A percentile compares a stretch with the other conserved stretches of the same genome.
phyloP scores from a whole-genome alignment of 805 yeast species.

The Millerozyma acaciae region DNA sequence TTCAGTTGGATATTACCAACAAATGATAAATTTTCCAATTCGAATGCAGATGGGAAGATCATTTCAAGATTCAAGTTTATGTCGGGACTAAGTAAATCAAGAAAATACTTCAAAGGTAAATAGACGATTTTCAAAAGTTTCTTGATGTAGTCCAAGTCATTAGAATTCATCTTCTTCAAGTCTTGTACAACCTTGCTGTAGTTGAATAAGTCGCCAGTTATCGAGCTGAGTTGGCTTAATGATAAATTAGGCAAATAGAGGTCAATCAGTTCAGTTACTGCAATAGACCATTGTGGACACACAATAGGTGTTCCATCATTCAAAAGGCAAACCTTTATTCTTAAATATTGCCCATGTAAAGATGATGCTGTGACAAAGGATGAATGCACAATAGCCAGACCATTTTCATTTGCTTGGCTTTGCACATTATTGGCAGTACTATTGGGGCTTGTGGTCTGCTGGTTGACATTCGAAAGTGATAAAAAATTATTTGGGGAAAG shows the following conservation, averaged over 20 bases:
- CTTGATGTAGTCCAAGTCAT: conserved; percentile 39
- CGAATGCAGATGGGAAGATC: conserved; percentile 62
- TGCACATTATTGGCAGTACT: conserved; percentile 8
- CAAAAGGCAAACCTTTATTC: conserved; percentile 64
- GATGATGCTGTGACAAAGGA: conserved; percentile 91
- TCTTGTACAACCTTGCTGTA: conserved; percentile 37
- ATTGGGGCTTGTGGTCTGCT: conserved; percentile 2
- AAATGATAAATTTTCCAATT: conserved; percentile 36
- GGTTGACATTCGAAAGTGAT: conserved; percentile 29
- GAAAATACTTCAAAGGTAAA: conserved; percentile 57
- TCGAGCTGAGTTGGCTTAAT: conserved; percentile 40
- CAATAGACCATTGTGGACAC: conserved; percentile 62
- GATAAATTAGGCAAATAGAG: conserved; percentile 60
- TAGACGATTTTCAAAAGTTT: conserved; percentile 45
- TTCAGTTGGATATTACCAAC: conserved; percentile 42
- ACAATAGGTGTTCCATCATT: conserved; percentile 85
- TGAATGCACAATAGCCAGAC: conserved; percentile 19
- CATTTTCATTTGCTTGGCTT: conserved; percentile 4
- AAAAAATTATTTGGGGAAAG: conserved; percentile 40
- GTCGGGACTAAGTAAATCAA: conserved; percentile 51
- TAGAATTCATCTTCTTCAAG: conserved; percentile 31
- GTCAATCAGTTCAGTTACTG: conserved; percentile 47
- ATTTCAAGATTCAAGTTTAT: conserved; percentile 73
- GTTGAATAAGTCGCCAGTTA: conserved; percentile 37
- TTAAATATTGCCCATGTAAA: conserved; percentile 72